Base-by-base conservation (phyloP, 2,329 filamentous ascomycete genomes). In the Berkeleyomyces rouxiae region DNA sequence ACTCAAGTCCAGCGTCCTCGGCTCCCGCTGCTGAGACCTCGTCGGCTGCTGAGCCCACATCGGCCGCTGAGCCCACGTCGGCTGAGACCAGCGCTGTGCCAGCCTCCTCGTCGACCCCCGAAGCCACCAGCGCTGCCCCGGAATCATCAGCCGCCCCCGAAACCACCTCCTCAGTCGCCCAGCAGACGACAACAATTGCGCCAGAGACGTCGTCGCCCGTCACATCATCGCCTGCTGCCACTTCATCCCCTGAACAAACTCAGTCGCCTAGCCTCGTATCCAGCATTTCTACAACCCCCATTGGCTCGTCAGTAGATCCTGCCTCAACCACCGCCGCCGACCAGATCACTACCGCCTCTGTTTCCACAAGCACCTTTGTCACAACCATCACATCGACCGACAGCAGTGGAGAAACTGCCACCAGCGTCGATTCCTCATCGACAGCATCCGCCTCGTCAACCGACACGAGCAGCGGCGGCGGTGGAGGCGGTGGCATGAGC, bases 401-500 rank as follows among this genome's bases (percentile, higher is more conserved):
- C 13, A 59, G 37, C n/a, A 31, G 59, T 7, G 53, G 47, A 13
- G 37, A 43, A 49, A 40, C 62, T 5, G 55, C 63, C 40, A 53
- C n/a, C 42, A 55, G 51, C n/a, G 60, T 44, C n/a, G 51, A 55
- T 11, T 65, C 70, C 9, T 65, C 67, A 10, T 67, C 68, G 6
- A 65, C 69, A 7, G 69, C 72, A 4, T 64, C 71, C 2, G 66
- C 70, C 10, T 66, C 71, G 2, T 70, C 64, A 67, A 69, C 69
- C 58, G 66, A 62, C 63, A 68, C 70, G 10, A 68, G 69, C 0
- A 68, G 71, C 5, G 66, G 68, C 44, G 64, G 68, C 7, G 59
- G 67, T 6, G 62, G 47, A 3, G 53, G 46, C 6, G 68, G 70
- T n/a, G 71, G 74, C 4, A 80, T 91, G 6, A 76, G 71, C 67